Evolutionary conservation across 805 yeast genomes (phyloP), one percentile per base, ranked within the genome.

Genomic region (Suhomyces tanzawaensis): DNA sequence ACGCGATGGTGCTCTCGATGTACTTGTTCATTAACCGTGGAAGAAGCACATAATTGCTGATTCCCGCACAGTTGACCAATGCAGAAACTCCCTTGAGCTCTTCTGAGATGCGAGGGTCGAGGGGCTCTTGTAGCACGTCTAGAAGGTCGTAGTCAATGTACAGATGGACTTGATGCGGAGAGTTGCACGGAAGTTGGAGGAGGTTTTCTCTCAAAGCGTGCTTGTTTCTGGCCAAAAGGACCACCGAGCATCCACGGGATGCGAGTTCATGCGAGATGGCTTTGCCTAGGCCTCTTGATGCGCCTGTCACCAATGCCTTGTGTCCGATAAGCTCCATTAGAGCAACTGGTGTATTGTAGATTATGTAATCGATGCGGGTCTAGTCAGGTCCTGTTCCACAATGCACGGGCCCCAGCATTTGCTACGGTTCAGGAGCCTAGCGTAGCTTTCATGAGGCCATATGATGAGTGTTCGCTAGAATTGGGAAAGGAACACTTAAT

Each of bases 51-150:
- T 71, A 64, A 46, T 81, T 87, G 3, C 88, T 66, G 1, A 79
- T 49, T 0, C 95, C 87, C 0, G 86, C 86, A 57, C 90, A 60
- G 48, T 82, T 82, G 16, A 83, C 65, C 13, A 83, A 60, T 2
- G 79, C 68, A 21, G 74, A 66, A 4, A 66, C 56, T 0, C 57
- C 55, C 26, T 66, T 55, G 32, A 72, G 57, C 3, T 54, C 40
- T 31, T 55, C 31, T 22, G 27, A 29, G 19, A 58, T n/a, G 34
- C 37, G 19, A 29, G 34, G 4, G 17, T 38, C 16, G 12, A 19
- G 3, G 36, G 32, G 27, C 44, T 29, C 22, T 29, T 8, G 12
- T 14, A 29, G 32, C 8, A 16, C 19, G 7, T 11, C 15, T 7
- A 49, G 30, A 19, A 74, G 56, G 41, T 74, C 77, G 34, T 51